Percentiles rank a stretch among this genome's conserved stretches.
phyloP scores from a whole-genome alignment of 306 rosid species.

The Lathyrus oleraceus region DNA sequence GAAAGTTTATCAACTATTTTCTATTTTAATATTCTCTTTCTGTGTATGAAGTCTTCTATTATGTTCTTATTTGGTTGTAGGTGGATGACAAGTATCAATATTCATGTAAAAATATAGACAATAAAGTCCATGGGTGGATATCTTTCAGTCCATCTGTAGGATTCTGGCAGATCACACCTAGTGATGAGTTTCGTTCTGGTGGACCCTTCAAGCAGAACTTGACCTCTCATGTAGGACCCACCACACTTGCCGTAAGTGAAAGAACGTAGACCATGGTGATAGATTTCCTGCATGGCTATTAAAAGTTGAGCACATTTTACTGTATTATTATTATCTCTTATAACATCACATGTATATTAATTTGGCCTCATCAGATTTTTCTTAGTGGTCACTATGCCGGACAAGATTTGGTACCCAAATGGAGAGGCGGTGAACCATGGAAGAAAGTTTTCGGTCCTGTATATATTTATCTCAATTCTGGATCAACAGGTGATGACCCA shows the following conservation, averaged over 20 bases:
- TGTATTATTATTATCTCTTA: slow-evolving; percentile 23
- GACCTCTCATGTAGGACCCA: slow-evolving; percentile 87
- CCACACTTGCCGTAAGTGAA: slow-evolving; percentile 72
- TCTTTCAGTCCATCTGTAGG: slow-evolving; percentile 64
- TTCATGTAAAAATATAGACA: slow-evolving; percentile 67
- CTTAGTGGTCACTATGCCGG: slow-evolving; percentile 89
- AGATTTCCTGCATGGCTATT: slow-evolving; percentile 17
- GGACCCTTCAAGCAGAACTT: slow-evolving; percentile 85
- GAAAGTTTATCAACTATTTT: neutral
- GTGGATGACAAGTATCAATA: slow-evolving; percentile 96
- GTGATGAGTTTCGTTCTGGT: slow-evolving; percentile 79
- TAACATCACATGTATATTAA: slow-evolving; percentile 25
- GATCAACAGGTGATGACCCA: slow-evolving; percentile 46
- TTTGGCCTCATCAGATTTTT: slow-evolving; percentile 61
- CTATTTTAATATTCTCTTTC: neutral
- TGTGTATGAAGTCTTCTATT: slow-evolving; percentile 17
- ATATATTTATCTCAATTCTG: slow-evolving; percentile 65
- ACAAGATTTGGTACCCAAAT: slow-evolving; percentile 60
- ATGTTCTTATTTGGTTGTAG: slow-evolving; percentile 47
- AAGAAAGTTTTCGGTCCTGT: slow-evolving; percentile 91
- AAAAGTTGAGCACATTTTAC: slow-evolving; percentile 18
- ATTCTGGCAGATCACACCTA: slow-evolving; percentile 81
- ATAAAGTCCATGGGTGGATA: slow-evolving; percentile 87
- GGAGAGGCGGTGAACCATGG: slow-evolving; percentile 73
- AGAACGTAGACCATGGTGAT: slow-evolving; percentile 23